Evolutionary conservation across 176 grass and related monocot genomes (phyloP).

Genomic region (sorghum (Sorghum bicolor)): DNA sequence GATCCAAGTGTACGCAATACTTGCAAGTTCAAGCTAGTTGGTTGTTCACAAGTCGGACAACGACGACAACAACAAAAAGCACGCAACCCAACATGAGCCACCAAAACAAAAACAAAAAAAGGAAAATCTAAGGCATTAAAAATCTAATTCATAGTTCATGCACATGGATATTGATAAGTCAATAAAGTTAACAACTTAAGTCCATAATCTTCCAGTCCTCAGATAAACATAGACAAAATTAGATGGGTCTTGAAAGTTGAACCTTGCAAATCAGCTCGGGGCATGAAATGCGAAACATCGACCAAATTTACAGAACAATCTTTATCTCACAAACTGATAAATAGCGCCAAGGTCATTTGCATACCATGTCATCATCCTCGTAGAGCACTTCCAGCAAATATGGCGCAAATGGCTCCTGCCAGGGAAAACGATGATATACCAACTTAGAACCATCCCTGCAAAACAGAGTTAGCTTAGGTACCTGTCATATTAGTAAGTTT

Average conservation of each 20-base stretch:
- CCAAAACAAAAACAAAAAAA: not conserved
- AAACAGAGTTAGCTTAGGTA: constrained; percentile 19
- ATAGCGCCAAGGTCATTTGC: not conserved
- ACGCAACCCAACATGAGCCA: not conserved
- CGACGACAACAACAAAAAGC: not conserved
- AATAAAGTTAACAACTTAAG: not conserved
- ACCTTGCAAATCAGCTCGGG: not conserved
- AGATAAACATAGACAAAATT: not conserved
- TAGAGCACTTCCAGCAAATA: constrained; percentile 78
- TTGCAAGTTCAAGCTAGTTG: not conserved
- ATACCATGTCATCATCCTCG: constrained; percentile 93
- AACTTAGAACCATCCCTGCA: constrained; percentile 67
- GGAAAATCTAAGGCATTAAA: not conserved
- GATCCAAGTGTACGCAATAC: not conserved
- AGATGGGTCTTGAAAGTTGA: not conserved
- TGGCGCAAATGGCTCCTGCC: constrained; percentile 75
- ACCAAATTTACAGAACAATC: not conserved
- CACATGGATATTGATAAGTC: not conserved
- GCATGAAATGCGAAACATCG: not conserved
- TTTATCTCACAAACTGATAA: not conserved
- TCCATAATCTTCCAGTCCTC: not conserved
- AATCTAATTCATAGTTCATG: not conserved
- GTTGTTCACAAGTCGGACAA: not conserved
- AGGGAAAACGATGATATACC: constrained; percentile 73
- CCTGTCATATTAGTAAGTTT: not conserved